Base-by-base conservation (phyloP, 23 red algal genomes). In the Cyanidioschyzon merolae region DNA sequence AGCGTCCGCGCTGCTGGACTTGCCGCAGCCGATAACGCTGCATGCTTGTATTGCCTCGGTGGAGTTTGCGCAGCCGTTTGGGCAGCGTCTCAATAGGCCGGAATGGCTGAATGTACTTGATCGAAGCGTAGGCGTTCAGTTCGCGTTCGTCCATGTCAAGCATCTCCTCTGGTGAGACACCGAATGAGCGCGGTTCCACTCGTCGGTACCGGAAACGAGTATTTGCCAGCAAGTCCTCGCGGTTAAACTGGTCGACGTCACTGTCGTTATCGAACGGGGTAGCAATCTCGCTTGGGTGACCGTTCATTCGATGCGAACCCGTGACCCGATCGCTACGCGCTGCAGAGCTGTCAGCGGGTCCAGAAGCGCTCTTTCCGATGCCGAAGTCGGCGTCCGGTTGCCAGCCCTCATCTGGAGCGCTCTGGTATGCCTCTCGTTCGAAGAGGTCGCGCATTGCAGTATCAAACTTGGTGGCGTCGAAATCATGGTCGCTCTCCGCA, bases 121-220 rank as follows among this genome's bases (percentile, higher is more conserved):
- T 32, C 29, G 88, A 85, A 18, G 89, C 89, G n/a, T 89, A 50
- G 2, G 58, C 37, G 68, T 98, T 98, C 78, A 98, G 79, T 26
- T 90, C 94, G 75, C 79, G 86, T 68, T 98, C 94, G 25, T 98
- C 88, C 37, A 71, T 89, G 24, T 75, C 58, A 2, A 98, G 63
- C 32, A 98, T 85, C 25, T 98, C 83, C 32, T 79, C 86, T 29
- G 84, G 39, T 15, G 81, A 59, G 77, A 98, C 40, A 39, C 90
- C 90, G 76, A 89, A 98, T 0, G 68, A 79, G 29, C 89, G 88
- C 21, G 84, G 79, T 31, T 86, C 85, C 16, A 98, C 94, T 41
- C 77, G 59, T 30, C 88, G 87, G 74, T 98, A 98, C 18, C 86
- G 85, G 76, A 91, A 98, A 0, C 86, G 84, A n/a, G 90, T 71